Evolutionary conservation across 257 asterid species (phyloP), one percentile per base, ranked within the genome.

Genomic region (Datura wrightii): DNA sequence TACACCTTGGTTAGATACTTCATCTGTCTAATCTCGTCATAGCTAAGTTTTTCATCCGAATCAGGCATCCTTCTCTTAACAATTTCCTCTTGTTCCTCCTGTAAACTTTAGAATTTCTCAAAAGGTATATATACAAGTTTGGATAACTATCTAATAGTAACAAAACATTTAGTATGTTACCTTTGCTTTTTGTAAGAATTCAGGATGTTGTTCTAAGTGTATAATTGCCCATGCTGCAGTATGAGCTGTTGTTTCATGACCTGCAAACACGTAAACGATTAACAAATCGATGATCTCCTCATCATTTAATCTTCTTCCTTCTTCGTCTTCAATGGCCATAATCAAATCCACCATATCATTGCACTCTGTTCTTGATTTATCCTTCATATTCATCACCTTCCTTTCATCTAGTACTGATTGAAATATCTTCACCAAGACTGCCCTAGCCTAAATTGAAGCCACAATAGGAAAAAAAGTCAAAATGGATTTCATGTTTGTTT

Each of bases 261-360:
- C 86, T 14, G 86, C 79, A 37, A 72, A 72, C 37, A 50, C 54
- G 5, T 24, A 74, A 53, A 74, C 80, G 39, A 76, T 48, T 42
- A 84, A 8, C 42, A 74, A 31, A 52, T 84, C 66, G 8, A 84
- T 60, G 44, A 84, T 74, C 86, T 84, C 79, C 42, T 84, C 83
- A 3, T 84, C 86, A 55, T 19, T 41, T 8, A 74, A 50, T 31
- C 55, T 59, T 5, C 3, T 76, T 2, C 83, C 86, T 8, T 84
- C 15, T 5, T 84, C 66, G 37, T 84, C 83, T 54, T 50, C 55
- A 60, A 10, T 60, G 5, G 42, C 54, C 76, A 84, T 74, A 54
- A 76, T 24, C 41, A 76, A 5, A 74, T 78, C 86, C 8, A 84
- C 9, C 83, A 84, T 58, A 55, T 24, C 31, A 24, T 74, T 70